phyloP scores from a whole-genome alignment of 148 eudicot species.

The Mesembryanthemum crystallinum region DNA sequence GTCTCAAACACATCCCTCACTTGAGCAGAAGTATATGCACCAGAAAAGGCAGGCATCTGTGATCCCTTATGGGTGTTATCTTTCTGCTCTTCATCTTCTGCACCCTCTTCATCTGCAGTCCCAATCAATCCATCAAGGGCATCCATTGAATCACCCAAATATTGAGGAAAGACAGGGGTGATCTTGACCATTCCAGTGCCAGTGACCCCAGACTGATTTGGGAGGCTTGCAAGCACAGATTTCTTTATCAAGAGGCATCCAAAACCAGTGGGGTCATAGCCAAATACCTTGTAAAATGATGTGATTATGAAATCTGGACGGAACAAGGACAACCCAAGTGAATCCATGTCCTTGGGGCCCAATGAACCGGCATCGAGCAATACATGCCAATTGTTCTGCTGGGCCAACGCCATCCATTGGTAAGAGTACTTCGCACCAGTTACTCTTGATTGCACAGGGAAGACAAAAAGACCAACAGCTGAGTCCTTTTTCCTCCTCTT shows the following conservation, averaged over 20 bases:
- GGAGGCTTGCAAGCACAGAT: slow-evolving; percentile 80
- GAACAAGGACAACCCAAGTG: slow-evolving; percentile 86
- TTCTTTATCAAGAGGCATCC: slow-evolving; percentile 96
- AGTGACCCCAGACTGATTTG: slow-evolving; percentile 78
- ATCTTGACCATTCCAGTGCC: slow-evolving; percentile 93
- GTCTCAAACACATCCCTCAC: slow-evolving; percentile 89
- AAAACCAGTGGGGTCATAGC: slow-evolving; percentile 93
- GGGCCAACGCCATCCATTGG: slow-evolving; percentile 99
- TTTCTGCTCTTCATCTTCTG: slow-evolving; percentile 50
- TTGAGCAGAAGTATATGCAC: slow-evolving; percentile 81
- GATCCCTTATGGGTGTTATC: slow-evolving; percentile 49
- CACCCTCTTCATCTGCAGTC: slow-evolving; percentile 50
- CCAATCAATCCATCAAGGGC: slow-evolving; percentile 61
- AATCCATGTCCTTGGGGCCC: slow-evolving; percentile 98
- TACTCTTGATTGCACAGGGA: slow-evolving; percentile 94
- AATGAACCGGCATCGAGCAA: slow-evolving; percentile 89
- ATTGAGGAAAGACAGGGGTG: slow-evolving; percentile 76
- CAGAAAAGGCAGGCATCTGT: slow-evolving; percentile 88
- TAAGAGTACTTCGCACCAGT: slow-evolving; percentile 96
- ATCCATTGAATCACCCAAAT: slow-evolving; percentile 77
- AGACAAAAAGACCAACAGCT: slow-evolving; percentile 80
- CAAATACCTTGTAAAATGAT: slow-evolving; percentile 86
- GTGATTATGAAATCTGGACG: slow-evolving; percentile 95
- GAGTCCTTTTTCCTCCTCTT: slow-evolving; percentile 86
- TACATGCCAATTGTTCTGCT: slow-evolving; percentile 95